Base-by-base conservation (phyloP, 495 filamentous ascomycete species). In the Aspergillus ostianus region DNA sequence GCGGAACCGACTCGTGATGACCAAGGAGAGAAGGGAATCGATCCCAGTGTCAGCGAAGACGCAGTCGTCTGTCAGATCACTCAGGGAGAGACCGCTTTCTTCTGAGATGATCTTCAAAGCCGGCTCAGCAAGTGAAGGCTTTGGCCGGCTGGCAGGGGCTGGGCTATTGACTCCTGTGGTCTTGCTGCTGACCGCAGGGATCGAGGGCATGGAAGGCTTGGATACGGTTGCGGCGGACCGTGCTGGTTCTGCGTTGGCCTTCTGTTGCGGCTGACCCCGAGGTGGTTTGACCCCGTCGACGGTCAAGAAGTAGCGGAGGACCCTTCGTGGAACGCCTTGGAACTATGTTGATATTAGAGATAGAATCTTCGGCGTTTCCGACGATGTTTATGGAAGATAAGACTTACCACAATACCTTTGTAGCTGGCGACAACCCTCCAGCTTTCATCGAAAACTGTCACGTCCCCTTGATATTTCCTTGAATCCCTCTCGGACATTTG, bases 381-480 rank as follows among this genome's bases (percentile, higher is more conserved):
- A 19, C 21, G 30, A 54, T 44, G 32, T 54, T 13, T 6, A 36
- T 10, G 52, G 18, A 54, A 18, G 44, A 54, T 45, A 23, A 21
- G 44, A 20, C 44, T 41, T 41, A 54, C 52, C 32, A 44, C 44
- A 15, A 54, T 54, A 13, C 52, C 52, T n/a, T 54, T 54, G 32
- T 54, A 86, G 50, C 45, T 48, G 19, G 67, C 76, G 19, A 80
- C 57, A 36, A 80, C 72, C 10, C 49, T 58, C 0, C 64, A 57
- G 17, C 63, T 68, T 20, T 75, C 63, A 36, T 36, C 32, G 32
- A 80, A 71, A 15, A 78, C 60, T 47, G 68, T 69, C 7, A 79
- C 70, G 55, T 82, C 77, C 27, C 78, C 78, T 13, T 60, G 54
- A 29, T 61, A 67, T 26, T 73, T 68, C 4, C 69, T 75, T 6